phyloP scores from a whole-genome alignment of 768 basidiomycete species.

The Collybiopsis luxurians region DNA sequence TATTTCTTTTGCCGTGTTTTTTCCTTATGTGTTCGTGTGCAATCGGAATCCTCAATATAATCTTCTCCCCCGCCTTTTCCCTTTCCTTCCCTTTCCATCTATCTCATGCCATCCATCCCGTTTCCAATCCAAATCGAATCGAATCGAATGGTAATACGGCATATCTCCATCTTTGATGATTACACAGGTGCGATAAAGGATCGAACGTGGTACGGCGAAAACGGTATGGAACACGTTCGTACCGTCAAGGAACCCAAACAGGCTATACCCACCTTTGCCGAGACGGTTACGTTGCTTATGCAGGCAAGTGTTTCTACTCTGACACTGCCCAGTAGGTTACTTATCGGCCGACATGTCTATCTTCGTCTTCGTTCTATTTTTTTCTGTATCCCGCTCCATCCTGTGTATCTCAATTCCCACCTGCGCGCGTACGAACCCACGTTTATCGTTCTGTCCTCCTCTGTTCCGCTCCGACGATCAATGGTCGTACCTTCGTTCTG shows the following conservation, averaged over 20 bases:
- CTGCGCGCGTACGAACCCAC: no score
- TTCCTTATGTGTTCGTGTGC: not conserved
- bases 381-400: no score
- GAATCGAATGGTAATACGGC: no score
- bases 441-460: conserved; percentile 11
- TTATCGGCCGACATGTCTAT: no score
- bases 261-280: conserved; percentile 84
- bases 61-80: conserved; percentile 1
- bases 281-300: conserved; percentile 81
- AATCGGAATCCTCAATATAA: not conserved
- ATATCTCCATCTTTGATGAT: no score
- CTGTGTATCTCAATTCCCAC: no score
- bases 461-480: conserved; percentile 2
- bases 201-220: conserved; percentile 65
- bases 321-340: no score
- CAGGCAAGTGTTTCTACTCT: conserved; percentile 39
- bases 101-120: no score
- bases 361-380: no score
- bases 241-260: conserved; percentile 82
- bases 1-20: not conserved
- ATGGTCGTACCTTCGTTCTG: no score
- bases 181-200: conserved; percentile 63
- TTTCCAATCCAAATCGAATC: not conserved
- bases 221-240: conserved; percentile 75
- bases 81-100: conserved; percentile 25